These are phyloP conservation scores for Eleusine indica DNA, from an alignment of 176 grass and related monocot species.

Conservation along the genomic window DNA sequence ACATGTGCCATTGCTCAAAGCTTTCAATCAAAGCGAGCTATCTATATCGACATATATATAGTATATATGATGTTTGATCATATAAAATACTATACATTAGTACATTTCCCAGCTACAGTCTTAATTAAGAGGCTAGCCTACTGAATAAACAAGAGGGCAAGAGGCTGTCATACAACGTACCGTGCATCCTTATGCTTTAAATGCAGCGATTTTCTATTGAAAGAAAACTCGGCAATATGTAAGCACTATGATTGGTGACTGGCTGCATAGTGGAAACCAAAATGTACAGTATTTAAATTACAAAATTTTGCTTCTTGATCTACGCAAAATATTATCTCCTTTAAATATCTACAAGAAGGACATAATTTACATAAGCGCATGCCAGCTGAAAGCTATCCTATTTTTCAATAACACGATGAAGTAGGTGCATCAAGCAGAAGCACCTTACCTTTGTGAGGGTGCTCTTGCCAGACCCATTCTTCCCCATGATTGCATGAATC, in stretches of 20 bases:
- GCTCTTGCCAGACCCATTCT: constrained; percentile 95
- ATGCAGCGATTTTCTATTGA: not conserved
- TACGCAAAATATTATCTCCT: not conserved
- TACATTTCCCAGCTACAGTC: not conserved
- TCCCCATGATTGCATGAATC: constrained; percentile 95
- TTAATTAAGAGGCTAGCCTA: not conserved
- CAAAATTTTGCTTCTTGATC: not conserved
- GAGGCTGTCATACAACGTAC: not conserved
- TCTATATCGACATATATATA: not conserved
- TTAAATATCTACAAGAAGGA: not conserved
- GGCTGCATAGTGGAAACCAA: not conserved
- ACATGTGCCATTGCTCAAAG: not conserved
- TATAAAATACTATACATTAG: not conserved
- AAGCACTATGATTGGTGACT: not conserved
- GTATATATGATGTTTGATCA: not conserved
- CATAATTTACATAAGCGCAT: not conserved
- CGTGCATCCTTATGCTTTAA: not conserved
- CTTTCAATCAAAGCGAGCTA: not conserved
- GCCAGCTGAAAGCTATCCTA: not conserved
- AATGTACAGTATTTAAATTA: not conserved
- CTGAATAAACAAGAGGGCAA: not conserved
- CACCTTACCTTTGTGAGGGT: constrained; percentile 81
- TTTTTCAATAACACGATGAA: not conserved
- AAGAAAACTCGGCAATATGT: not conserved
- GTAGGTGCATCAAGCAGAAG: not conserved